phyloP scores from a whole-genome alignment of 495 filamentous ascomycete genomes.

The Neurospora intermedia region DNA sequence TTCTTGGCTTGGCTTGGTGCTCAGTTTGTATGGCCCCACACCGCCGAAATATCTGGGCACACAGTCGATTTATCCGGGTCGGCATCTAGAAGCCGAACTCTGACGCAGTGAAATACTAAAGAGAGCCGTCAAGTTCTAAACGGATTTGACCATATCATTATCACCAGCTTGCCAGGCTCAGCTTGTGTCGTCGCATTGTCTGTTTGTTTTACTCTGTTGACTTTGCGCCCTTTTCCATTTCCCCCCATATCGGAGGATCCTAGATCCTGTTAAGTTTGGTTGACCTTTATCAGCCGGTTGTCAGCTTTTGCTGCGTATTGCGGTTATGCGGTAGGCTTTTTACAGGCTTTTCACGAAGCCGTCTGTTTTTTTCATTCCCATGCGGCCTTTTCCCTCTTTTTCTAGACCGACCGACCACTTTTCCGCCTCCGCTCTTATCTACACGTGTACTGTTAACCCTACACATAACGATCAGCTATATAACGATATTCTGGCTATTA shows the following conservation, averaged over 20 bases:
- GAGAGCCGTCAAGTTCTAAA: neutral
- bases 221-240: neutral
- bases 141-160: neutral
- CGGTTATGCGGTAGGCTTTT: neutral
- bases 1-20: no score
- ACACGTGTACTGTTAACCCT: no score
- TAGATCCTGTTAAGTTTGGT: neutral
- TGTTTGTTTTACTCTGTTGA: neutral
- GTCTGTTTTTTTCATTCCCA: neutral
- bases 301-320: neutral
- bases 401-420: neutral
- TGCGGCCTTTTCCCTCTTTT: neutral
- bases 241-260: neutral
- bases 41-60: no score
- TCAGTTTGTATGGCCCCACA: no score
- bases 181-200: neutral
- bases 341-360: neutral
- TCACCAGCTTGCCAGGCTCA: neutral
- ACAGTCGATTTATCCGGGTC: no score
- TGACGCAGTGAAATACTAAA: no score
- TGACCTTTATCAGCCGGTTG: neutral
- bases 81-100: no score
- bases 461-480: no score
- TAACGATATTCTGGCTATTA: no score
- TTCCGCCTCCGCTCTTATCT: neutral